phyloP scores from a whole-genome alignment of 345 rosid species.

The Ricinus communis region DNA sequence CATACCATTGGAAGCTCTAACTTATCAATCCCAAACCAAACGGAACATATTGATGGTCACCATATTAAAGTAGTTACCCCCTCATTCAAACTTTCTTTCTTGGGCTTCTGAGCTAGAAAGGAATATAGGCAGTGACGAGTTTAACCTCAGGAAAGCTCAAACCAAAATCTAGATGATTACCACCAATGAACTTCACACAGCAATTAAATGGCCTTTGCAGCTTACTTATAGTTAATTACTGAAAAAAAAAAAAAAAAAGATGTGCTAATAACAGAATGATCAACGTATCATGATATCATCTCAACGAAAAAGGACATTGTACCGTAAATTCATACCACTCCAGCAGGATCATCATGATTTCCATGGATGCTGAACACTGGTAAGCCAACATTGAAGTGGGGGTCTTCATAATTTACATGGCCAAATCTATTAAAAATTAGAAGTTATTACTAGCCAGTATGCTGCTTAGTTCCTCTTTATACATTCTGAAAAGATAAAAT shows the following conservation, averaged over 20 bases:
- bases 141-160: neutral
- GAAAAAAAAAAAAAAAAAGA: neutral
- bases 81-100: neutral
- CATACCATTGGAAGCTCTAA: neutral
- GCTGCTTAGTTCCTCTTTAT: neutral
- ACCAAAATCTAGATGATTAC: no score
- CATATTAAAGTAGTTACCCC: neutral
- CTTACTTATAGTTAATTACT: neutral
- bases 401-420: conserved; percentile 98
- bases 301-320: neutral
- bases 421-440: conserved; percentile 64
- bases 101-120: no score
- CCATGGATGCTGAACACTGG: conserved; percentile 98
- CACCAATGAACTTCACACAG: neutral
- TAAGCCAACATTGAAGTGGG: conserved; percentile 94
- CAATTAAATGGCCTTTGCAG: neutral
- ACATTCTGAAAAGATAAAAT: neutral
- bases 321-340: conserved; percentile 67
- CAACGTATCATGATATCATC: neutral
- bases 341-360: conserved; percentile 99
- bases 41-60: neutral
- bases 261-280: neutral
- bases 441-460: conserved; percentile 11
- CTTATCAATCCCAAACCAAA: no score
- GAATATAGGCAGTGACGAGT: neutral